A percentile compares a stretch with the other conserved stretches of the same genome.
Evolutionary conservation across 371 early-diverging fungal genomes (phyloP).

Genomic region (Fennellomyces sp.): DNA sequence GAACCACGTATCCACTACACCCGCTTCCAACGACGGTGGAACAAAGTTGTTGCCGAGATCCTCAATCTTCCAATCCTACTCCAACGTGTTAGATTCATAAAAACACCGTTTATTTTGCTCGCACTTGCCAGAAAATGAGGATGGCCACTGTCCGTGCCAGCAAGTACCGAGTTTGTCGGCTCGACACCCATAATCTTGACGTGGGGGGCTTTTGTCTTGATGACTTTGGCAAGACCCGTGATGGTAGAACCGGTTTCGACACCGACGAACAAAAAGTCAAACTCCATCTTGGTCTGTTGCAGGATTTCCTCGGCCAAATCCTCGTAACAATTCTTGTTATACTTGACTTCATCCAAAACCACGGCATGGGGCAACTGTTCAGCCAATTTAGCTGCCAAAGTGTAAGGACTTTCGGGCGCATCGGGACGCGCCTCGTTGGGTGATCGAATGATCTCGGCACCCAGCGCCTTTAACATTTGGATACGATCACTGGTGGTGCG

Average conservation of each 20-base stretch:
- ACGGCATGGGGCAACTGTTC: slow-evolving; percentile 56
- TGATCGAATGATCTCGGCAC: slow-evolving; percentile 78
- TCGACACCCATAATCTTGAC: slow-evolving; percentile 74
- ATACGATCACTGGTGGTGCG: slow-evolving; percentile 75
- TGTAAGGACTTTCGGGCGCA: slow-evolving; percentile 71
- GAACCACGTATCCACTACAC: slow-evolving; percentile 71
- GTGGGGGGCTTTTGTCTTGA: slow-evolving; percentile 60
- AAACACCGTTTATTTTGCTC: background rate
- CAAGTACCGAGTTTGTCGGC: slow-evolving; percentile 66
- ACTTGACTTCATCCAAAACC: slow-evolving; percentile 47
- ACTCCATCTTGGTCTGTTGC: slow-evolving; percentile 54
- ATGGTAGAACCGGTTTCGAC: slow-evolving; percentile 75
- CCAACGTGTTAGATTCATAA: background rate
- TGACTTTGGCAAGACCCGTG: slow-evolving; percentile 60
- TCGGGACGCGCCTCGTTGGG: slow-evolving; percentile 74
- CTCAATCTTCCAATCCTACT: slow-evolving; percentile 74
- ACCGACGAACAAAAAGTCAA: slow-evolving; percentile 73
- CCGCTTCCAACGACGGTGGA: slow-evolving; percentile 59
- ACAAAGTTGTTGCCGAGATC: slow-evolving; percentile 76
- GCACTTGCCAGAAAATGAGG: slow-evolving; percentile 11
- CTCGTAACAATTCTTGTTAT: slow-evolving; percentile 24
- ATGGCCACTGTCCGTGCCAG: slow-evolving; percentile 3
- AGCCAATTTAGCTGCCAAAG: slow-evolving; percentile 68
- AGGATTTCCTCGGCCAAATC: slow-evolving; percentile 69
- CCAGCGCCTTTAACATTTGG: slow-evolving; percentile 71